phyloP scores from a whole-genome alignment of 208 protist genomes.

The Wallacemonas sp. region DNA sequence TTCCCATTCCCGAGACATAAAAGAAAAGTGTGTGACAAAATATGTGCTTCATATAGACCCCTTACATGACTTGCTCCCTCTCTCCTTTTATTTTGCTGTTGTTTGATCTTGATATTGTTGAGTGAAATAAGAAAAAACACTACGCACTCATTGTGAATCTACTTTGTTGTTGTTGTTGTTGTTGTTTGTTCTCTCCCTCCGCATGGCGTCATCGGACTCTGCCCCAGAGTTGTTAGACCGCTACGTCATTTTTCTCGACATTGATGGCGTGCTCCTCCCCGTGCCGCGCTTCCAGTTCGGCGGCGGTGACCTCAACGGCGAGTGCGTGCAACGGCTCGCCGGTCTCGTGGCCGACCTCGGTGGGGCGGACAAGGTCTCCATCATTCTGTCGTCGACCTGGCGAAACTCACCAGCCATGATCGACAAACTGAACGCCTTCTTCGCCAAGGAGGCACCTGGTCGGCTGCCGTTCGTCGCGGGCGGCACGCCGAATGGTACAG shows the following conservation, averaged over 20 bases:
- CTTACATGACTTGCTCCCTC: no score
- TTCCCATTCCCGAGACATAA: no score
- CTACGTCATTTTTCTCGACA: slow-evolving; percentile 83
- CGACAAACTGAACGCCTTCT: slow-evolving; percentile 62
- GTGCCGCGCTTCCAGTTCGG: slow-evolving; percentile 84
- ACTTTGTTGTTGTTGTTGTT: no score
- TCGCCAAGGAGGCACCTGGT: slow-evolving; percentile 37
- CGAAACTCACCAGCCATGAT: slow-evolving; percentile 73
- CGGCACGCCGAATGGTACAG: slow-evolving; percentile 75
- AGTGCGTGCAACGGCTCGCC: slow-evolving; percentile 55
- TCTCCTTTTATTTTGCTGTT: no score
- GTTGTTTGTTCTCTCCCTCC: slow-evolving; percentile 15
- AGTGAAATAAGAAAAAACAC: no score
- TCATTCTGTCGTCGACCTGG: slow-evolving; percentile 88
- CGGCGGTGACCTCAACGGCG: slow-evolving; percentile 63
- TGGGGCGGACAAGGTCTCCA: slow-evolving; percentile 57
- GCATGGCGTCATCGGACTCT: slow-evolving; percentile 21
- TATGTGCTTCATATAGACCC: no score
- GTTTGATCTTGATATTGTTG: no score
- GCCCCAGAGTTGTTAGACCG: slow-evolving; percentile 32
- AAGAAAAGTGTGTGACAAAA: no score
- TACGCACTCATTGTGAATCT: no score
- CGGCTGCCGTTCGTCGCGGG: slow-evolving; percentile 49
- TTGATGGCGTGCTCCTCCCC: slow-evolving; percentile 85
- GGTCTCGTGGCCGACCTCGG: slow-evolving; percentile 46